Percentiles rank a stretch among this genome's conserved stretches.
Evolutionary conservation across 2,329 filamentous ascomycete species (phyloP).

Genomic region (Aspergillus aculeatus): DNA sequence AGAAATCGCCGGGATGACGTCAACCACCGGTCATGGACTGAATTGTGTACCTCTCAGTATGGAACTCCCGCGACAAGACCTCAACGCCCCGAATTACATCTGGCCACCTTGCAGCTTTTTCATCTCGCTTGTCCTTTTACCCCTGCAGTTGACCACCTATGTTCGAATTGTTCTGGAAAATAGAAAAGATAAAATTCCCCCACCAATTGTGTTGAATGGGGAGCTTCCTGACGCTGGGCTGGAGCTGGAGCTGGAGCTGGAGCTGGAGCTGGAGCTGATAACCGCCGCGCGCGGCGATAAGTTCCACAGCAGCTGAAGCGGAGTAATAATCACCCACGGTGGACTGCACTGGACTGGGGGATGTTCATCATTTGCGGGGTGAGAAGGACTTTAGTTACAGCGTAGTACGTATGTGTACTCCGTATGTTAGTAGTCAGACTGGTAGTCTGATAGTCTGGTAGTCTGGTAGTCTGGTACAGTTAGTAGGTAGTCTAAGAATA

Average conservation of each 20-base stretch:
- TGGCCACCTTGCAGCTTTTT: not conserved
- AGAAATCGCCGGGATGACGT: slow-evolving; percentile 31
- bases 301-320: not conserved
- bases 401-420: not conserved
- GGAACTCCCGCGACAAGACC: not conserved
- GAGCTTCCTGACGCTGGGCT: no score
- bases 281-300: not conserved
- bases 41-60: not conserved
- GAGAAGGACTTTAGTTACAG: no score
- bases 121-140: no score
- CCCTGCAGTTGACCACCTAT: no score
- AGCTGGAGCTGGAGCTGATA: not conserved
- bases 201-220: no score
- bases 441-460: not conserved
- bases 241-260: no score
- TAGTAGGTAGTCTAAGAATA: not conserved
- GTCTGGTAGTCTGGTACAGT: not conserved
- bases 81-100: not conserved
- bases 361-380: not conserved
- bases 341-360: not conserved
- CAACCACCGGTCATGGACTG: slow-evolving; percentile 10
- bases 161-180: no score
- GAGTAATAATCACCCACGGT: slow-evolving; percentile 1
- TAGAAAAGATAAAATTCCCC: no score
- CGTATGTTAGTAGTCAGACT: not conserved